Percentiles rank a stretch among this genome's conserved stretches.
These are phyloP conservation scores for Chaetoceros tenuissimus DNA, from an alignment of 108 stramenopile species.

Conservation along the genomic window DNA sequence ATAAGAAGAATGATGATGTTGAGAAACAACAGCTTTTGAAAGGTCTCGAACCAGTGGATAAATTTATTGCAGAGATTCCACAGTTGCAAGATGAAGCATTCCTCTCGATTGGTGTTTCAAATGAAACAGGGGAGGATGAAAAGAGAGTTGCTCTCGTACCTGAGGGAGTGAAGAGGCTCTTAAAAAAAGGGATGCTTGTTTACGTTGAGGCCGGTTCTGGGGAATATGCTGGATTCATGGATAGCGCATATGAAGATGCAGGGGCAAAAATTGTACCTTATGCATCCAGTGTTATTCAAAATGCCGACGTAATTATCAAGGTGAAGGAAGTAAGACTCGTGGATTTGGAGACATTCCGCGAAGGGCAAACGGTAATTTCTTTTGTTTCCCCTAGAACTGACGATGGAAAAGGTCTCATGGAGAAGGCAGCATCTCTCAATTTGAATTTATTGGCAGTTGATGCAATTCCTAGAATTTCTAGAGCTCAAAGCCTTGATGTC, in stretches of 20 bases:
- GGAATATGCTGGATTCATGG: constrained; percentile 46
- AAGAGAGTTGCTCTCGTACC: constrained; percentile 47
- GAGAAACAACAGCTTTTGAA: constrained; percentile 7
- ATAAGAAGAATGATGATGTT: constrained; percentile 5
- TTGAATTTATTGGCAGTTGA: constrained; percentile 52
- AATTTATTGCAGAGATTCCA: constrained; percentile 34
- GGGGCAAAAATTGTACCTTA: constrained; percentile 49
- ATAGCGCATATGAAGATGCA: constrained; percentile 53
- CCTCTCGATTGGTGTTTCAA: constrained; percentile 59
- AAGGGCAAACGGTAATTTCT: constrained; percentile 61
- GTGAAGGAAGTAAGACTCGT: constrained; percentile 52
- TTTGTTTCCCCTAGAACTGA: constrained; percentile 48
- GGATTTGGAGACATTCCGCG: constrained; percentile 49
- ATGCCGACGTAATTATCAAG: constrained; percentile 41
- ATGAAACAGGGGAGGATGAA: constrained; percentile 53
- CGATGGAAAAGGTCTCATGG: constrained; percentile 43
- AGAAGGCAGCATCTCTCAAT: constrained; percentile 25
- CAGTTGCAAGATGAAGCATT: constrained; percentile 28
- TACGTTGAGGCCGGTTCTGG: constrained; percentile 57
- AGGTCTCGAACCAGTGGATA: constrained; percentile 12
- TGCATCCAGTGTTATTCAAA: constrained; percentile 37
- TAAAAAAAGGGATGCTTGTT: constrained; percentile 42
- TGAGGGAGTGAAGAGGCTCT: constrained; percentile 31
- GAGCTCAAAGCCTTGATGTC: constrained; percentile 75
- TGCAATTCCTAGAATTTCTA: constrained; percentile 65